Evolutionary conservation across 2,329 filamentous ascomycete genomes (phyloP).

Genomic region (Hypocreales sp.): DNA sequence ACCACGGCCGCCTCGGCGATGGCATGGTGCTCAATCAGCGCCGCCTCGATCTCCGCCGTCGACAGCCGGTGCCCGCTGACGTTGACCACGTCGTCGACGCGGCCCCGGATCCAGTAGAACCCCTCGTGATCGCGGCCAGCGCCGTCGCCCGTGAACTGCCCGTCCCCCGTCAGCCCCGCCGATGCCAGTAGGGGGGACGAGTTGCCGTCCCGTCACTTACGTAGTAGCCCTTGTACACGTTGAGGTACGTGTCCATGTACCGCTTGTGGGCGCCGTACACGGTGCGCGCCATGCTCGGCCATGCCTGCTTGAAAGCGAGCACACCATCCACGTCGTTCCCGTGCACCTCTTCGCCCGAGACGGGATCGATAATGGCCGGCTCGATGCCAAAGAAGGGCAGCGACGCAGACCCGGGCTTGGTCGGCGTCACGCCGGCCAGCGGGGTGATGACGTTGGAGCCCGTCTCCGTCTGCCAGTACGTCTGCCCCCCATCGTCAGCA

Average conservation of each 20-base stretch:
- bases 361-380: conserved; percentile 91
- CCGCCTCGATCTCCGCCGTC: conserved; percentile 95
- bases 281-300: conserved; percentile 96
- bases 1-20: conserved; percentile 94
- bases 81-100: conserved; percentile 97
- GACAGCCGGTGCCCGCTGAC: conserved; percentile 92
- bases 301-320: conserved; percentile 89
- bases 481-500: conserved; percentile 39
- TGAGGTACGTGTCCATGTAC: conserved; percentile 97
- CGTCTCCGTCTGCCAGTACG: conserved; percentile 99
- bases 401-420: conserved; percentile 91
- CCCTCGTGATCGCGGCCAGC: conserved; percentile 93
- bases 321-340: conserved; percentile 98
- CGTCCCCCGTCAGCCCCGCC: not conserved
- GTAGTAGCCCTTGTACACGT: conserved; percentile 96
- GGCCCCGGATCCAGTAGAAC: conserved; percentile 99
- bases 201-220: conserved; percentile 34
- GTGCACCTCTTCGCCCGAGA: conserved; percentile 81
- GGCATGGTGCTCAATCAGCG: conserved; percentile 77
- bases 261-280: conserved; percentile 96
- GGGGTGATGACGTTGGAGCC: conserved; percentile 93
- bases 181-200: not conserved
- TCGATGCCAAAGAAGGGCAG: conserved; percentile 98
- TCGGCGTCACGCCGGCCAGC: conserved; percentile 82
- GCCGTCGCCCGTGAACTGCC: conserved; percentile 78